Evolutionary conservation across 1,284 basidiomycete genomes (phyloP), one percentile per base, ranked within the genome.

Genomic region (Apiotrichum mycotoxinovorans): DNA sequence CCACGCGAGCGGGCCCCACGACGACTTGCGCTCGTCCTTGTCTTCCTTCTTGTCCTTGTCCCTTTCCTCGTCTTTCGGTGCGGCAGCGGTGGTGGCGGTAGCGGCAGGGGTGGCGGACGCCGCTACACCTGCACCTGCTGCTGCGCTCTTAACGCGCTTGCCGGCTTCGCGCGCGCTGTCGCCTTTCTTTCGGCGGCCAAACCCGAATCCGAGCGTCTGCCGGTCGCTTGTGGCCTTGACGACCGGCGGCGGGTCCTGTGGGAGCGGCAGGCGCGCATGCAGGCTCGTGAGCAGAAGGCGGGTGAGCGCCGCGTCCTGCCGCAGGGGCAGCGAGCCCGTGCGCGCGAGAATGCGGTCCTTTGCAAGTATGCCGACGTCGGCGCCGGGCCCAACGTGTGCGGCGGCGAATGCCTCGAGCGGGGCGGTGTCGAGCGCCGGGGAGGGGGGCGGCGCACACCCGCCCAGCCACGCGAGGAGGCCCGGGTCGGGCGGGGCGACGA

Each of bases 231-330:
- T 34, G 4, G 30, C 14, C 40, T 25, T 27, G 17, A 3, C 15
- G 15, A 34, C 50, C 15, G 15, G 7, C 40, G 15, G 37, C 23
- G 41, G 46, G 40, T 8, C 40, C 23, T 18, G 22, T 17, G 10
- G 22, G 18, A 22, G 27, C 12, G 54, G 41, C 0, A 51, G 47
- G 8, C 48, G 57, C 26, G 61, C 60, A 4, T 62, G 62, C 3
- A 70, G 40, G 2, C 59, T 62, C 4, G 55, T 49, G 20, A 61
- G 34, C 23, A 72, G 59, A 51, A 60, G 65, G 11, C 67, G 63
- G 14, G 57, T 27, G 34, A 73, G 44, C 12, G 69, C 61, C 2
- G 48, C 48, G 14, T 38, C 30, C 17, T 43, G 40, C 2, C 25
- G 18, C 26, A 9, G 4, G n/a, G 47, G 35, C 1, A 25, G 14